Evolutionary conservation across 345 rosid species (phyloP), one percentile per base, ranked within the genome.

Genomic region (Murraya koenigii): DNA sequence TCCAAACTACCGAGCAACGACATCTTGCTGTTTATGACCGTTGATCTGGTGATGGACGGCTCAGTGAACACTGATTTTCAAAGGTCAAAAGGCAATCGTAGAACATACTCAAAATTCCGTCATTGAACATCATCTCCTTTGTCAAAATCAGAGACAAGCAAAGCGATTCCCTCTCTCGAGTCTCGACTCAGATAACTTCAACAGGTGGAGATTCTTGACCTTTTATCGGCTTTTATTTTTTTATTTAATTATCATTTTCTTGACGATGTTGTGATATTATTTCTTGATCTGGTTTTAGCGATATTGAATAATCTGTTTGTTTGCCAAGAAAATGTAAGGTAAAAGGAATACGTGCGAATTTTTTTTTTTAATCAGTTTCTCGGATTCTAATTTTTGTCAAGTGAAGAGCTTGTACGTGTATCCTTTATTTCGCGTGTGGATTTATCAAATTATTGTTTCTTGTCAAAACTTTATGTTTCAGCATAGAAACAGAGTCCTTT

Each of bases 191-290:
- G 77, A 41, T 74, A 74, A 28, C 70, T 62, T 63, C 59, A 28
- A 10, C 70, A 44, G 77, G 77, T 61, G 77, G 70, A 75, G 62
- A 63, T 75, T 63, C 77, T 63, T 10, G 28, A 22, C 30, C 22
- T 54, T n/a, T 72, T 5, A 38, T 15, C 3, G 4, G 44, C 63
- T 72, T 22, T 73, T 15, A 39, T 20, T 62, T 20, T 11, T 2
- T 6, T 32, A 9, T 11, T 32, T 5, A 22, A 13, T 23, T 11
- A 25, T 25, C 7, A 15, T 44, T 8, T 13, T 26, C 15, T 19
- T 25, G 47, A 9, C 5, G 22, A 25, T 14, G 3, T 5, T 41
- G 1, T 14, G n/a, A 6, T 47, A 7, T 25, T 26, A 7, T 69
- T 14, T 54, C 30, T 58, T 28, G 60, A 72, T 74, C 41, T 62